Conservation (phyloP, 2,329 filamentous ascomycete species). For the Fusarium poae region DNA sequence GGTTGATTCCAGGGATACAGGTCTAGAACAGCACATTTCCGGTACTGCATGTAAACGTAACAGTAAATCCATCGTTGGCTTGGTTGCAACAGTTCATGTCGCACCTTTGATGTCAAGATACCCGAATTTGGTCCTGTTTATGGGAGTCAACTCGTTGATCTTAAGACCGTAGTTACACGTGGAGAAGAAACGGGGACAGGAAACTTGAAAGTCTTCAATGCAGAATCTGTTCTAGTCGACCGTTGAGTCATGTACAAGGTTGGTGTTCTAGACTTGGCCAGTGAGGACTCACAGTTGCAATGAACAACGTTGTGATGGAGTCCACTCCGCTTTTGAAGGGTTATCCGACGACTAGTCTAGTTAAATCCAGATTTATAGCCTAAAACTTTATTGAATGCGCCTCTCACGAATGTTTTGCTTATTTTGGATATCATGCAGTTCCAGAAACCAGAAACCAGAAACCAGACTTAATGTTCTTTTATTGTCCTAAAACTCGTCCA, state of each 20-base stretch:
- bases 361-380: not conserved
- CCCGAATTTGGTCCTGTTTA: not conserved
- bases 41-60: not conserved
- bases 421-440: not conserved
- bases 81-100: not conserved
- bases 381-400: not conserved
- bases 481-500: not conserved
- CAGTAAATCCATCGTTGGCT: not conserved
- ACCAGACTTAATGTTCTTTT: too few species aligned
- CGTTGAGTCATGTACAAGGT: conserved; percentile 12
- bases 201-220: not conserved
- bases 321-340: conserved; percentile 6
- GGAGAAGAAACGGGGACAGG: not conserved
- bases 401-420: not conserved
- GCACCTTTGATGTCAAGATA: conserved; percentile 4
- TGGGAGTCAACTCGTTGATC: not conserved
- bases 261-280: conserved; percentile 8
- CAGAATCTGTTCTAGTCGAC: conserved; percentile 4
- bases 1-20: not conserved
- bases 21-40: not conserved
- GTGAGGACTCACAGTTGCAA: not conserved
- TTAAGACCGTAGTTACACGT: not conserved
- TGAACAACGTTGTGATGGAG: not conserved
- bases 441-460: not conserved
- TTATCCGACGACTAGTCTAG: not conserved